A percentile compares a stretch with the other conserved stretches of the same genome.
phyloP scores from a whole-genome alignment of 2,329 filamentous ascomycete species.

The Plenodomus biglobosus region DNA sequence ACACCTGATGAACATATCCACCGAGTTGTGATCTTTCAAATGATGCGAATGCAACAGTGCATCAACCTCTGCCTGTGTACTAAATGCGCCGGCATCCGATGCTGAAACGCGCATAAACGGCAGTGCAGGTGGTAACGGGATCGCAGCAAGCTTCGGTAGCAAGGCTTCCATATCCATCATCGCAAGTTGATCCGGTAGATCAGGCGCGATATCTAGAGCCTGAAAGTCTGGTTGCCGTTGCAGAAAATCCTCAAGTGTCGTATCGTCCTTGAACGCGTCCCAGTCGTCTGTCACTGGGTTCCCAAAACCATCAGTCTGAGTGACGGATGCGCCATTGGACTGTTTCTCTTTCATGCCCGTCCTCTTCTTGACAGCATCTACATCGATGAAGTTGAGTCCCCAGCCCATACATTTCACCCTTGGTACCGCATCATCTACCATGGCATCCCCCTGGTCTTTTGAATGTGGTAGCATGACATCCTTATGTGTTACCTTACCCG shows the following conservation, averaged over 20 bases:
- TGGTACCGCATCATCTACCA: conserved; percentile 5
- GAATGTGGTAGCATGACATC: conserved; percentile 24
- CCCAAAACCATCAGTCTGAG: conserved; percentile 21
- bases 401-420: conserved; percentile 55
- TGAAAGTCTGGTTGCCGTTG: conserved; percentile 41
- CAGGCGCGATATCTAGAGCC: conserved; percentile 39
- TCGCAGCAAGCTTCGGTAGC: conserved; percentile 43
- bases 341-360: conserved; percentile 30
- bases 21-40: conserved; percentile 68
- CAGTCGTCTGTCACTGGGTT: conserved; percentile 35
- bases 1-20: conserved; percentile 77
- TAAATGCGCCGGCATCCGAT: conserved; percentile 41
- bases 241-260: conserved; percentile 44
- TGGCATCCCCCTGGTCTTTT: conserved; percentile 1
- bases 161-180: conserved; percentile 46
- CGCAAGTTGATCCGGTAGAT: conserved; percentile 44
- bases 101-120: conserved; percentile 37
- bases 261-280: conserved; percentile 39
- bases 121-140: conserved; percentile 38
- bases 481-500: conserved; percentile 76
- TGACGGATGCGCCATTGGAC: conserved; percentile 10
- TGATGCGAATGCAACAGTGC: conserved; percentile 48
- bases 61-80: conserved; percentile 46
- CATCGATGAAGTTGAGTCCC: conserved; percentile 58
- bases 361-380: conserved; percentile 47